phyloP scores from a whole-genome alignment of 1,284 basidiomycete genomes.

The Schizophyllum commune region DNA sequence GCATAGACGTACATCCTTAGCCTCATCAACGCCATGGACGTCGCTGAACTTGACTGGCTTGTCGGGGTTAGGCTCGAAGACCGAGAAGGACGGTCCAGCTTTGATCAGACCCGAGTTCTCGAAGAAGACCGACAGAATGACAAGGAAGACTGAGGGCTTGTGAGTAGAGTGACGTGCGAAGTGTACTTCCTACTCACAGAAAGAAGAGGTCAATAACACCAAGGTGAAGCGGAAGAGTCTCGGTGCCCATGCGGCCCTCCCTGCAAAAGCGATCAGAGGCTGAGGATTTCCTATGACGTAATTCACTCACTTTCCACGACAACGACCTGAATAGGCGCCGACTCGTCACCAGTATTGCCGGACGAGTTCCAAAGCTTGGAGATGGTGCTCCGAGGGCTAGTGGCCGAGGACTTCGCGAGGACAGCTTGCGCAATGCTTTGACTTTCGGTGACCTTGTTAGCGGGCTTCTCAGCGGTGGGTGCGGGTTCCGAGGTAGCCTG shows the following conservation, averaged over 20 bases:
- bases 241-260: conserved; percentile 58
- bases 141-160: conserved; percentile 57
- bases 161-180: conserved; percentile 3
- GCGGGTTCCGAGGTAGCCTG: conserved; percentile 2
- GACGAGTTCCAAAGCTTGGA: conserved; percentile 8
- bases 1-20: conserved; percentile 57
- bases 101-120: conserved; percentile 91
- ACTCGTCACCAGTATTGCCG: conserved; percentile 7
- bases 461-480: conserved; percentile 8
- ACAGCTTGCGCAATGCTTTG: conserved; percentile 15
- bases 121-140: conserved; percentile 79
- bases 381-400: conserved; percentile 7
- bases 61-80: conserved; percentile 72
- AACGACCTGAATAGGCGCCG: conserved; percentile 55
- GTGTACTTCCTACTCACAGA: conserved; percentile 33
- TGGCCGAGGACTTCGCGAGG: conserved; percentile 10
- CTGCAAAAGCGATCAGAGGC: conserved; percentile 26
- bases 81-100: conserved; percentile 67
- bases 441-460: conserved; percentile 12
- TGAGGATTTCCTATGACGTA: not conserved
- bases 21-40: conserved; percentile 93
- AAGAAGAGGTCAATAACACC: conserved; percentile 37
- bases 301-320: conserved; percentile 65
- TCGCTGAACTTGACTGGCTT: conserved; percentile 86
- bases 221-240: conserved; percentile 57